These are phyloP conservation scores for Zymoseptoria ardabiliae DNA, from an alignment of 2,329 filamentous ascomycete genomes.

Conservation along the genomic window DNA sequence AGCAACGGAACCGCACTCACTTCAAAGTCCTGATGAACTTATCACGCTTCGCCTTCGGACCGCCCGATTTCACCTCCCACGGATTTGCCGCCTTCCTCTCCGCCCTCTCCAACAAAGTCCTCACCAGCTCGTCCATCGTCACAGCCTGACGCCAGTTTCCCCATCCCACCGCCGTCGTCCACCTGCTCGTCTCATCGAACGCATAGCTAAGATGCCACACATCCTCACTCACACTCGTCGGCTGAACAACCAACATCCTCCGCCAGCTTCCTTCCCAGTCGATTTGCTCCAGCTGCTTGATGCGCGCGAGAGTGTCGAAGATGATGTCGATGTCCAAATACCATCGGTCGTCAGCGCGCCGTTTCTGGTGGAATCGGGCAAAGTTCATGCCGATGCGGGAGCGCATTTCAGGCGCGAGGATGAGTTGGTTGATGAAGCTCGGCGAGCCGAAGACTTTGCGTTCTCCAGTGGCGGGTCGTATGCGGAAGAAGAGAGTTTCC, in stretches of 20 bases:
- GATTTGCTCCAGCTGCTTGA: not conserved
- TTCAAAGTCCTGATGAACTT: too few species aligned
- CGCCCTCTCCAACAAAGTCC: not conserved
- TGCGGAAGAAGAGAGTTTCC: conserved; percentile 16
- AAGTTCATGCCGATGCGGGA: not conserved
- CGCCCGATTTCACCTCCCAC: not conserved
- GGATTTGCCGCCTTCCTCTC: not conserved
- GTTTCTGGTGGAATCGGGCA: not conserved
- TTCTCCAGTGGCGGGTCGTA: not conserved
- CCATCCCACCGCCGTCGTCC: not conserved
- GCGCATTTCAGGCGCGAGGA: too few species aligned
- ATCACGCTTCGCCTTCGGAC: too few species aligned
- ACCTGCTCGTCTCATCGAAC: not conserved
- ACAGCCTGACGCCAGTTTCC: not conserved
- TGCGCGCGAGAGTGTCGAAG: not conserved
- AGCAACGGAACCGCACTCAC: too few species aligned
- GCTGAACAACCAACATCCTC: not conserved
- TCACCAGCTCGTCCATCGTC: not conserved
- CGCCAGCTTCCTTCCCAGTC: not conserved
- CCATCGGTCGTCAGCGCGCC: not conserved
- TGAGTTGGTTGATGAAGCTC: not conserved
- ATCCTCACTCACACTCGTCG: not conserved
- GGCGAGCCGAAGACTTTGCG: not conserved
- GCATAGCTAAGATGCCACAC: not conserved
- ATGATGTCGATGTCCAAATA: not conserved